Evolutionary conservation across 2,329 filamentous ascomycete species (phyloP).

Genomic region (Elsinoe australis): DNA sequence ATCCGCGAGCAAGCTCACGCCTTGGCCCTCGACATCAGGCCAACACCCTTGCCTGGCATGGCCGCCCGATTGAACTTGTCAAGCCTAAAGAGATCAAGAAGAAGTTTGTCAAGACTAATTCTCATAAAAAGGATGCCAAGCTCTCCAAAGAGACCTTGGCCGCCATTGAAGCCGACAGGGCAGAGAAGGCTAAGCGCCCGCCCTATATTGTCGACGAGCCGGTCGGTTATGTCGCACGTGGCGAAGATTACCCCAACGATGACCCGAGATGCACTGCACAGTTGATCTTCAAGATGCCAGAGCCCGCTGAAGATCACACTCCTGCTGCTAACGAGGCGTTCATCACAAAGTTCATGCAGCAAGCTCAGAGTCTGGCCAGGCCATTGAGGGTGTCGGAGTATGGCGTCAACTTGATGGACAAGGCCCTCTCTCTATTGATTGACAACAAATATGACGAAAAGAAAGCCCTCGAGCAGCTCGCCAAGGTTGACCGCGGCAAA

Average conservation of each 20-base stretch:
- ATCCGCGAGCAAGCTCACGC: constrained; percentile 87
- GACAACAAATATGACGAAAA: constrained; percentile 63
- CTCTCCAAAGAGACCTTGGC: constrained; percentile 71
- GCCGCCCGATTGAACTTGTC: constrained; percentile 78
- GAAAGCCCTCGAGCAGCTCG: constrained; percentile 61
- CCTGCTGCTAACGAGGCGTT: constrained; percentile 46
- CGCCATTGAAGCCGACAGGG: constrained; percentile 72
- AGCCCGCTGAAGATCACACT: constrained; percentile 16
- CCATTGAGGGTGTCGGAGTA: constrained; percentile 63
- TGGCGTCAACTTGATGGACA: constrained; percentile 81
- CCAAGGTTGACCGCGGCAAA: constrained; percentile 57
- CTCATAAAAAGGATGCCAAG: constrained; percentile 67
- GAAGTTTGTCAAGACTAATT: constrained; percentile 54
- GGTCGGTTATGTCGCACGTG: constrained; percentile 72
- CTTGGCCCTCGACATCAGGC: constrained; percentile 89
- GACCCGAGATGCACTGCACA: constrained; percentile 69
- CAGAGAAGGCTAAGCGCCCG: constrained; percentile 69
- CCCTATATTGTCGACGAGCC: constrained; percentile 94
- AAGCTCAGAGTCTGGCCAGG: constrained; percentile 57
- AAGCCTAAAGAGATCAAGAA: constrained; percentile 82
- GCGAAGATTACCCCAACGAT: constrained; percentile 66
- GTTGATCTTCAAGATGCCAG: constrained; percentile 66
- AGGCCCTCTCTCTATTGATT: constrained; percentile 67
- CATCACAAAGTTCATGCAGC: constrained; percentile 69
- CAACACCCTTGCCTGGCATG: constrained; percentile 74